Conservation (phyloP, 1,139 yeast species). For the Magnusiomyces starmeri region DNA sequence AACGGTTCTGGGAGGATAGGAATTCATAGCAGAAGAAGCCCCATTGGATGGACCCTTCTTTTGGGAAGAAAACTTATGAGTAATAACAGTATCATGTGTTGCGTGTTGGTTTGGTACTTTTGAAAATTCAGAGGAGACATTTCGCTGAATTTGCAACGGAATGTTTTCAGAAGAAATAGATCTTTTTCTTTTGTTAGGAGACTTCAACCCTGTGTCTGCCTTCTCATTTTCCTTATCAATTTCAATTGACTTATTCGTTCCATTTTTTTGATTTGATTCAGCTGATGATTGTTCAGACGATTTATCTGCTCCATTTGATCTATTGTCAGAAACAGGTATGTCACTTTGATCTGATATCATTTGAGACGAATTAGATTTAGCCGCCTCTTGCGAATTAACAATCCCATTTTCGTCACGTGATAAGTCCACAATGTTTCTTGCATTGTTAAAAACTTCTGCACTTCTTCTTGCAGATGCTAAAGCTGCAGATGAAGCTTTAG, state of each 20-base stretch:
- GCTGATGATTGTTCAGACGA: background rate
- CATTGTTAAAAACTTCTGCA: background rate
- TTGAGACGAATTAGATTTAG: background rate
- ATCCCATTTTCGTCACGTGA: background rate
- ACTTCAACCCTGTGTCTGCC: background rate
- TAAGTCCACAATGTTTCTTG: background rate
- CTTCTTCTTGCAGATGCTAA: background rate
- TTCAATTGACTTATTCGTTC: background rate
- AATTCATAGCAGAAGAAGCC: background rate
- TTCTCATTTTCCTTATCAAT: background rate
- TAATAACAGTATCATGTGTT: no score
- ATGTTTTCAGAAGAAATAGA: background rate
- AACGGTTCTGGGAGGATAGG: background rate
- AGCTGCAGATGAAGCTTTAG: background rate
- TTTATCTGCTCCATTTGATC: background rate
- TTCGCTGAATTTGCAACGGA: background rate
- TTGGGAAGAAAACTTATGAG: background rate
- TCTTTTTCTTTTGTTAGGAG: slow-evolving; percentile 2
- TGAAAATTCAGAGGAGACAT: background rate
- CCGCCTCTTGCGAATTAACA: background rate
- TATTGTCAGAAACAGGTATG: background rate
- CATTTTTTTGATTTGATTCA: background rate
- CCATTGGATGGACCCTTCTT: background rate
- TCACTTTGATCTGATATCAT: background rate
- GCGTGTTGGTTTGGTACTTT: no score